These are phyloP conservation scores for Fusarium floridanum DNA, from an alignment of 2,329 filamentous ascomycete genomes.

Conservation along the genomic window DNA sequence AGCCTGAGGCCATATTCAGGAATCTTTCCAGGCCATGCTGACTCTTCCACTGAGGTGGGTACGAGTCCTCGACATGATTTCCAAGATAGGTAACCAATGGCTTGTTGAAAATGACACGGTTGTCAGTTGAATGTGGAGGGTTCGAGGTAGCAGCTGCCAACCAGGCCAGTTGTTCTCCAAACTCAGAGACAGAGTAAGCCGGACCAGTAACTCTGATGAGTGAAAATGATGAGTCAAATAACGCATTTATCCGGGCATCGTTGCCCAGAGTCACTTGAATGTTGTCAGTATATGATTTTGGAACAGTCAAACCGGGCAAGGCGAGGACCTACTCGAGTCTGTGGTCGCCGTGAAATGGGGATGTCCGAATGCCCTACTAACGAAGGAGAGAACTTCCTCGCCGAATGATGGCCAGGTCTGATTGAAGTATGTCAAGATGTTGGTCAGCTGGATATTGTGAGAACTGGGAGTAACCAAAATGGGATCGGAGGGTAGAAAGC, in stretches of 20 bases:
- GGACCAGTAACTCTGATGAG: not conserved
- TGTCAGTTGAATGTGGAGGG: not conserved
- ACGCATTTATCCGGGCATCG: too few species aligned
- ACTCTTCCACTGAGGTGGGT: too few species aligned
- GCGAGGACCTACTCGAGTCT: too few species aligned
- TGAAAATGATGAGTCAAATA: not conserved
- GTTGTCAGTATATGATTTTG: not conserved
- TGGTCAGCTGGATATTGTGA: not conserved
- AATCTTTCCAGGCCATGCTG: too few species aligned
- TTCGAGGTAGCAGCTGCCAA: not conserved
- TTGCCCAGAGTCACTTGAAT: not conserved
- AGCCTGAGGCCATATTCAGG: too few species aligned
- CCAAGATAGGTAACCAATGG: too few species aligned
- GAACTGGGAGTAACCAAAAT: not conserved
- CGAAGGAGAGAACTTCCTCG: not conserved
- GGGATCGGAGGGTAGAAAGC: not conserved
- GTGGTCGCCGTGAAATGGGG: too few species aligned
- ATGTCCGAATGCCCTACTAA: too few species aligned
- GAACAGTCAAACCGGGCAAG: not conserved
- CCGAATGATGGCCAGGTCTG: not conserved
- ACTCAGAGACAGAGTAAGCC: not conserved
- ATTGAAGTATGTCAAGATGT: not conserved
- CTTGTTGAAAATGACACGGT: not conserved
- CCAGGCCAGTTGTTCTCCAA: not conserved
- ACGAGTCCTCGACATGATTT: too few species aligned